phyloP scores from a whole-genome alignment of 23 red algal species.

The Gracilaria gracilis region DNA sequence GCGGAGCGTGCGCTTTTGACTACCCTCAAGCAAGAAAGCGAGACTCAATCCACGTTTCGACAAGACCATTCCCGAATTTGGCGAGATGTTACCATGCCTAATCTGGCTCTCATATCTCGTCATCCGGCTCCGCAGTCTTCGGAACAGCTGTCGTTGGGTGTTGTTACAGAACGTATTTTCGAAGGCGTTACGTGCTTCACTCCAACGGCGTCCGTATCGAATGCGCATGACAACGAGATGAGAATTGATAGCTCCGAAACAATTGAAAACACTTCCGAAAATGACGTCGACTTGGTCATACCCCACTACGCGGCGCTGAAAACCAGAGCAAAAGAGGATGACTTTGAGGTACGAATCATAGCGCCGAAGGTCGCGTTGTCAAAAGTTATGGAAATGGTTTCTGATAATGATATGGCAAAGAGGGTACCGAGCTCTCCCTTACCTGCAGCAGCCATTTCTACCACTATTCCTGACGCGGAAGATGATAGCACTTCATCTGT shows the following conservation, averaged over 20 bases:
- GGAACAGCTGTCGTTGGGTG: slow-evolving; percentile 36
- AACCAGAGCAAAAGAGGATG: slow-evolving; percentile 21
- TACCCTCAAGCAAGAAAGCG: slow-evolving; percentile 24
- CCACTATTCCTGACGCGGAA: background rate
- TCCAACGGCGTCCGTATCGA: slow-evolving; percentile 11
- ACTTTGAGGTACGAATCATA: slow-evolving; percentile 30
- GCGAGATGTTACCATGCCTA: slow-evolving; percentile 75
- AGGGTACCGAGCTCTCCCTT: background rate
- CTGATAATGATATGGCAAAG: slow-evolving; percentile 22
- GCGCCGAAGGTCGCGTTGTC: slow-evolving; percentile 51
- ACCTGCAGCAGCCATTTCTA: background rate
- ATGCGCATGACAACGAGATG: background rate
- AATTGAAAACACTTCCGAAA: slow-evolving; percentile 30
- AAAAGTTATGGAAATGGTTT: slow-evolving; percentile 47
- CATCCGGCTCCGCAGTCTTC: background rate
- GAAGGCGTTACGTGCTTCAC: slow-evolving; percentile 70
- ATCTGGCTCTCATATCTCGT: slow-evolving; percentile 44
- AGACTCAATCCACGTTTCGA: slow-evolving; percentile 38
- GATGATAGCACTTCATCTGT: background rate
- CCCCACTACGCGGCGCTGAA: slow-evolving; percentile 32
- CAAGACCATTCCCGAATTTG: slow-evolving; percentile 65
- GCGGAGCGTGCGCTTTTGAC: background rate
- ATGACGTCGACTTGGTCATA: slow-evolving; percentile 1
- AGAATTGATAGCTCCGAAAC: slow-evolving; percentile 16
- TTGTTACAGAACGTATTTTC: slow-evolving; percentile 68